Conservation (phyloP, 1,284 basidiomycete genomes). For the Leccinum fuscescens region DNA sequence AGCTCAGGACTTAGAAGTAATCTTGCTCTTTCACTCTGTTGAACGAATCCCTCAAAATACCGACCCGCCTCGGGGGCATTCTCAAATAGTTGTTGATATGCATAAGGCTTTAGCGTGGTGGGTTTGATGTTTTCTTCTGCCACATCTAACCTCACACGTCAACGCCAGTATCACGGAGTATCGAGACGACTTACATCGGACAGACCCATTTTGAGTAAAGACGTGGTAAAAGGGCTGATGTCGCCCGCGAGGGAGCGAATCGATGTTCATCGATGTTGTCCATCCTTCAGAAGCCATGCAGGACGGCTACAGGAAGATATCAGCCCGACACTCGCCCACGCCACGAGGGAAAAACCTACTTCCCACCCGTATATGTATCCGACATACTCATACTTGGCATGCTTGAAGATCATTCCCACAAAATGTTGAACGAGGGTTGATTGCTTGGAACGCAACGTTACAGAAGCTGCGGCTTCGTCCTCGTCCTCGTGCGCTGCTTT, state of each 20-base stretch:
- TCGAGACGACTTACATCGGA: conserved; percentile 39
- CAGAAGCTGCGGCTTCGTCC: conserved; percentile 29
- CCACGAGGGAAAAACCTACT: conserved; percentile 34
- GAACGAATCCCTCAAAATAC: conserved; percentile 36
- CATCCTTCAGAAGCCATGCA: conserved; percentile 46
- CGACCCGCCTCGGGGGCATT: conserved; percentile 26
- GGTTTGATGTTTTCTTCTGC: conserved; percentile 43
- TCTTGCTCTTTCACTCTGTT: conserved; percentile 23
- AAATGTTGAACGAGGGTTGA: conserved; percentile 39
- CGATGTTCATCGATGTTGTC: conserved; percentile 46
- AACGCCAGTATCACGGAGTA: background rate
- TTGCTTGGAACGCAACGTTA: conserved; percentile 29
- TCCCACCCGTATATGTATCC: conserved; percentile 57
- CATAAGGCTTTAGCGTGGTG: conserved; percentile 23
- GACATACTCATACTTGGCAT: conserved; percentile 41
- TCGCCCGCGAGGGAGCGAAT: conserved; percentile 39
- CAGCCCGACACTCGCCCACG: background rate
- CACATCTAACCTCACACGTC: conserved; percentile 33
- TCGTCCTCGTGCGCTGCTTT: conserved; percentile 33
- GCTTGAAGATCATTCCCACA: conserved; percentile 53
- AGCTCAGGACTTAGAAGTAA: conserved; percentile 30
- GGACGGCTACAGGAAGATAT: conserved; percentile 32
- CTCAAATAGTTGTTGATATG: conserved; percentile 25
- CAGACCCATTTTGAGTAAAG: conserved; percentile 38
- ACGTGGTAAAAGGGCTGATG: conserved; percentile 55